phyloP scores from a whole-genome alignment of 768 basidiomycete genomes.

The Phanerodontia chrysosporium region DNA sequence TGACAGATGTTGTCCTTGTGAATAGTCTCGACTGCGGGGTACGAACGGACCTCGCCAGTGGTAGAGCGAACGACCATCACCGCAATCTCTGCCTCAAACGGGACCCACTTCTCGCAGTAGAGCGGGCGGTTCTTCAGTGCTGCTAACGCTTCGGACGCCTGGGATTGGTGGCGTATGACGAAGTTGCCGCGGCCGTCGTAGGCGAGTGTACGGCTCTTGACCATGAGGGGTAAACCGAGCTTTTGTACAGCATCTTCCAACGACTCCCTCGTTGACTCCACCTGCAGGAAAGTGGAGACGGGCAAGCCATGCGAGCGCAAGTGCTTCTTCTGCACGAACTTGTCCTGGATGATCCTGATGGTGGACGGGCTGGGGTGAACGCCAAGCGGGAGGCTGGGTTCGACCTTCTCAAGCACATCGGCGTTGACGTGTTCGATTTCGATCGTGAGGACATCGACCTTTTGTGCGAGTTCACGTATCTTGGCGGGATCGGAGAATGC shows the following conservation, averaged over 20 bases:
- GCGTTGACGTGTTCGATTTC: conserved; percentile 97
- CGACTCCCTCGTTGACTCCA: conserved; percentile 51
- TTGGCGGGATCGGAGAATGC: conserved; percentile 78
- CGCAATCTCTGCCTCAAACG: conserved; percentile 85
- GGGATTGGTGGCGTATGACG: conserved; percentile 52
- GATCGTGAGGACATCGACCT: conserved; percentile 85
- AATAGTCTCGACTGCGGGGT: conserved; percentile 92
- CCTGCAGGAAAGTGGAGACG: conserved; percentile 54
- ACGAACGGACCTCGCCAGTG: conserved; percentile 70
- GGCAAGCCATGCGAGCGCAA: conserved; percentile 46
- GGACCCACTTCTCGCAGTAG: conserved; percentile 93
- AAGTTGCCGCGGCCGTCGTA: conserved; percentile 97
- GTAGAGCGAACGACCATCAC: conserved; percentile 92
- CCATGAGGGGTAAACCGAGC: conserved; percentile 88
- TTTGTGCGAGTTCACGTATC: conserved; percentile 73
- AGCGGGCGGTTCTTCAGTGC: conserved; percentile 67
- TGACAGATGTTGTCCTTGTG: conserved; percentile 94
- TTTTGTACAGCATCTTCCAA: conserved; percentile 46
- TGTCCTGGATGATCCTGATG: conserved; percentile 80
- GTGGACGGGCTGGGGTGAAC: conserved; percentile 78
- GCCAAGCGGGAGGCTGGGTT: conserved; percentile 30
- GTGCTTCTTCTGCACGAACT: conserved; percentile 62
- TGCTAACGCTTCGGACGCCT: conserved; percentile 49
- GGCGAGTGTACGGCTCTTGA: conserved; percentile 91
- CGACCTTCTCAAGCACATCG: conserved; percentile 61